These are phyloP conservation scores for Sphagnum tenellum DNA, from an alignment of 225 moss, liverwort and hornwort species.

Conservation along the genomic window DNA sequence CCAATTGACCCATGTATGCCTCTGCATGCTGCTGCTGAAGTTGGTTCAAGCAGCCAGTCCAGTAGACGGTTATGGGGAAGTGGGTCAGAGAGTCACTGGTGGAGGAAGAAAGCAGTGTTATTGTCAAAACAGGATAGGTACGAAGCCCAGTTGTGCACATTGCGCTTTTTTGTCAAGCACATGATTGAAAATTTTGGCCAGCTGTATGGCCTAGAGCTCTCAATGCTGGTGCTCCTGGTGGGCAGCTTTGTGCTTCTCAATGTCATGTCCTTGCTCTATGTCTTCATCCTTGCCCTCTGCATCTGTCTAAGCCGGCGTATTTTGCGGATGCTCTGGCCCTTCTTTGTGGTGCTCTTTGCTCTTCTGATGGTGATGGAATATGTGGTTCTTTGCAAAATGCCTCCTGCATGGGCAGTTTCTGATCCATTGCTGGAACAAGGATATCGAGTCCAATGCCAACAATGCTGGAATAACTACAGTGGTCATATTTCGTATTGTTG, in stretches of 20 bases:
- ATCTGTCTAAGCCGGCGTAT: constrained; percentile 17
- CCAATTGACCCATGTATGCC: background rate
- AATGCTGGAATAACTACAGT: constrained; percentile 18
- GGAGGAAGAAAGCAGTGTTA: constrained; percentile 22
- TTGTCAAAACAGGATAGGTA: constrained; percentile 30
- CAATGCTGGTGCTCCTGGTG: constrained; percentile 29
- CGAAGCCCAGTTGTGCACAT: constrained; percentile 27
- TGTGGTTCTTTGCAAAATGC: constrained; percentile 20
- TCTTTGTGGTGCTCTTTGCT: constrained; percentile 25
- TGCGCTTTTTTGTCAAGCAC: constrained; percentile 24
- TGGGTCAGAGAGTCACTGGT: constrained; percentile 17
- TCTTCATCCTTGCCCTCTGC: constrained; percentile 25
- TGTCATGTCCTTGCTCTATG: constrained; percentile 27
- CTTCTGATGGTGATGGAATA: constrained; percentile 26
- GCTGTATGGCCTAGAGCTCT: constrained; percentile 30
- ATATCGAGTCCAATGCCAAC: constrained; percentile 5
- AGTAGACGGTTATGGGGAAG: constrained; percentile 11
- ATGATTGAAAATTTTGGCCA: constrained; percentile 31
- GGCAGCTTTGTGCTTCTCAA: constrained; percentile 31
- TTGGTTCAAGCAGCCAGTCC: constrained; percentile 5
- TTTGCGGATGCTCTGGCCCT: constrained; percentile 23
- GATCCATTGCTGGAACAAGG: constrained; percentile 13
- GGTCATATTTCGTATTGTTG: constrained; percentile 20
- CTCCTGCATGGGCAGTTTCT: constrained; percentile 20
- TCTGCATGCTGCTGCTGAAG: too few species aligned